These are phyloP conservation scores for Myxozyma lipomycoides DNA, from an alignment of 805 yeast species.

Conservation along the genomic window DNA sequence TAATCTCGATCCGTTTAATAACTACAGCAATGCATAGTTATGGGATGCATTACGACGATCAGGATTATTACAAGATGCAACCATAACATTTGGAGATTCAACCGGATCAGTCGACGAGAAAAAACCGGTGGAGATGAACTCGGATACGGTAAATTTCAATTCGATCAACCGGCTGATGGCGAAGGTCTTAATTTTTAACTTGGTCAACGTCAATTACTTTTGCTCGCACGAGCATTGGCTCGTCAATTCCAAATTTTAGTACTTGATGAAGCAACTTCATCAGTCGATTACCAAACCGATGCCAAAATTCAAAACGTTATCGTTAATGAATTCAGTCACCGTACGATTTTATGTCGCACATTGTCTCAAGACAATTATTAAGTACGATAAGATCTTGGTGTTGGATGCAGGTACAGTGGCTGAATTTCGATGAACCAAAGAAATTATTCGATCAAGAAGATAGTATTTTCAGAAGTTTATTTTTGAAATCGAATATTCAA, in stretches of 20 bases:
- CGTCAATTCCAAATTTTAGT: conserved; percentile 58
- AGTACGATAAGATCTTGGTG: conserved; percentile 73
- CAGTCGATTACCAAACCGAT: conserved; percentile 73
- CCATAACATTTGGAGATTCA: neutral
- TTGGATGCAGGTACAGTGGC: conserved; percentile 74
- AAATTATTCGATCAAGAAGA: conserved; percentile 42
- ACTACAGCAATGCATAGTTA: conserved; percentile 52
- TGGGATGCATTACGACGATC: conserved; percentile 69
- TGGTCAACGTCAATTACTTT: conserved; percentile 68
- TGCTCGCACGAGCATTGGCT: conserved; percentile 67
- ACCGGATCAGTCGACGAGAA: conserved; percentile 32
- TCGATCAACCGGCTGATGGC: conserved; percentile 58
- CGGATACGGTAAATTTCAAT: conserved; percentile 51
- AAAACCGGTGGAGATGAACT: conserved; percentile 34
- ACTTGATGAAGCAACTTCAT: conserved; percentile 73
- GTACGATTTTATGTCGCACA: conserved; percentile 75
- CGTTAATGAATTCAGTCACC: conserved; percentile 51
- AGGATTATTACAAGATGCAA: conserved; percentile 30
- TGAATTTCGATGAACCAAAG: conserved; percentile 53
- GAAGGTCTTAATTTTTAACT: conserved; percentile 68
- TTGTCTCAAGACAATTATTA: conserved; percentile 64
- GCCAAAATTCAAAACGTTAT: conserved; percentile 59
- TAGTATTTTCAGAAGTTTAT: conserved; percentile 50
- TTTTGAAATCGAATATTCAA: conserved; percentile 45
- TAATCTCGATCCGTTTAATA: conserved; percentile 73